Evolutionary conservation across 352 stramenopile species (phyloP), one percentile per base, ranked within the genome.

Genomic region (Pythium folliculosum): DNA sequence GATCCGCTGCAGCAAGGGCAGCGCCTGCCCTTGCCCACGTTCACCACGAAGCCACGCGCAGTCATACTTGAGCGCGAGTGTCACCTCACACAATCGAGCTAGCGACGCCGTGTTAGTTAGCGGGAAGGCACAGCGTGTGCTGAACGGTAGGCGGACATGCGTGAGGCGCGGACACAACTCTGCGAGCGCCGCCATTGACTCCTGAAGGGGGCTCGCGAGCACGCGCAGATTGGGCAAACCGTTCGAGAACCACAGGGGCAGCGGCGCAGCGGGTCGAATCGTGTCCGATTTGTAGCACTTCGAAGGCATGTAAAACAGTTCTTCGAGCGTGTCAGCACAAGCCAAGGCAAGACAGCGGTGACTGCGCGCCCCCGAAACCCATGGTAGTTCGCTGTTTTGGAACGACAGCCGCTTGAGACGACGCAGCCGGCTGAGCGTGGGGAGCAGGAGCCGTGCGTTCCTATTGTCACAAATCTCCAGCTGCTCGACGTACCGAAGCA

Each of bases 171-270:
- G 25, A 45, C 52, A 59, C 32, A 37, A n/a, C 44, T 19, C 14
- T 1, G 30, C 45, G 8, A 56, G 58, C n/a, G 6, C 25, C 12
- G 9, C n/a, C 17, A 56, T 21, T 7, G 43, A 45, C 23, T 51
- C 27, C 16, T 56, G 44, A 14, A 48, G 47, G 1, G 47, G 58
- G 47, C 58, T 64, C 10, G 58, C 58, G 19, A 64, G 58, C 16
- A 56, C 58, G 30, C 58, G 44, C 13, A 64, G 38, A 5, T 62
- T 62, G 4, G 38, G 25, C 17, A 52, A 17, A 6, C 55, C 22
- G 49, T 50, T 25, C 7, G 30, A 14, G 7, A 62, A 52, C 55
- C 37, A 62, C 22, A 40, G 23, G 2, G 55, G 55, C 3, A 62
- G 17, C 19, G 50, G 30, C 13, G 32, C 35, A 16, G 17, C 43